Evolutionary conservation across 139 green algal species (phyloP), one percentile per base, ranked within the genome.

Genomic region (Chlorella vulgaris): DNA sequence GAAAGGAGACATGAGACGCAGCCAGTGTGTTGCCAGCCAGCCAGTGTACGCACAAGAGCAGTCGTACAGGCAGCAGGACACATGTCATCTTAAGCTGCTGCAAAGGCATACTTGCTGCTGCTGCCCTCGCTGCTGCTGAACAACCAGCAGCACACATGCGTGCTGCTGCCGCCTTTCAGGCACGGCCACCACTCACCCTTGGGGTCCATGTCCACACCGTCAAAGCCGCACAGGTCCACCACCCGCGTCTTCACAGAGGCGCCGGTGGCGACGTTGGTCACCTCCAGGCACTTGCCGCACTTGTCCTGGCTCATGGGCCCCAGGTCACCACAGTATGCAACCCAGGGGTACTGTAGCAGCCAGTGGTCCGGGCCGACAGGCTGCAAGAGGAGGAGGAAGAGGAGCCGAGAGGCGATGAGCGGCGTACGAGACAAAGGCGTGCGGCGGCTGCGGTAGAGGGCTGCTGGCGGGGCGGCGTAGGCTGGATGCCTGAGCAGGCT

Each of bases 221-320:
- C 43, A 26, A 47, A n/a, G n/a, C 43, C 47, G 28, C 69, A 77
- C 43, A 66, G 39, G 69, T 77, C 69, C 43, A 77, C 47, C 13
- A 77, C 69, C 18, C 15, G 40, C 43, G 65, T 29, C 36, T 61
- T 65, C 33, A 77, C 69, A 21, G 33, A 66, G 42, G 63, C 26
- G 18, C 47, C 69, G 47, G 69, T 66, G 28, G 26, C 24, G 26
- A 43, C 5, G 69, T 65, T 77, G 69, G 69, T 65, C 42, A 63
- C 69, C 69, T 63, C 29, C 42, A 77, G n/a, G 69, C 42, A 55
- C 69, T 65, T 63, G 43, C 69, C 69, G 69, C 69, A 77, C 69
- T 66, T 77, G 69, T 63, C 42, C 29, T 40, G 35, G 24, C 28
- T 74, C 67, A 74, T 74, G 67, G 67, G 67, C 36, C 67, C 67